Evolutionary conservation across 2,329 filamentous ascomycete species (phyloP), one percentile per base, ranked within the genome.

Genomic region (Thelonectria olida): DNA sequence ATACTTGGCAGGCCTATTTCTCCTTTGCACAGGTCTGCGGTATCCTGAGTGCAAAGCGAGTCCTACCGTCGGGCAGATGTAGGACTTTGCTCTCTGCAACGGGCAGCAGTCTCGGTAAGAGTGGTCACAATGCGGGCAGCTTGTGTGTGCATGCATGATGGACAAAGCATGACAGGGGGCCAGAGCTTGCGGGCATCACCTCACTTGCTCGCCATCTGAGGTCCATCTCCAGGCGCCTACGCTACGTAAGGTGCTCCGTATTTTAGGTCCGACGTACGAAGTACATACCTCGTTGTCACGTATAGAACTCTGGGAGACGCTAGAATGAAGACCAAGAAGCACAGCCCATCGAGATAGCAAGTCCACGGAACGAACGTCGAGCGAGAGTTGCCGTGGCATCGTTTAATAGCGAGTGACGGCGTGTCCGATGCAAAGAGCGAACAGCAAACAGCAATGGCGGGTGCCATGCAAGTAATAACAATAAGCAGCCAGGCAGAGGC

Each of bases 101-200:
- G 9, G 38, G 22, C 23, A 51, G 17, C 25, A 8, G 49, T 31
- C 36, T 31, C 17, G 39, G 10, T 45, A 17, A 45, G 39, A 39
- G 34, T 54, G 49, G 25, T 31, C 49, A 41, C 34, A 22, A 38
- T n/a, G 34, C 22, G 25, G 19, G 22, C 28, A 25, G 25, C 49
- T 41, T 65, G 66, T 67, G 62, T 63, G 48, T 64, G 68, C 68
- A 71, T 69, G 66, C 62, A 69, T 67, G 63, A 63, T 39, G 54
- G 61, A 61, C 63, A 58, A 64, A 58, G 60, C 59, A 36, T 42
- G 45, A 12, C 50, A 50, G 59, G 49, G 49, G 41, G 47, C 58
- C 51, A 61, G 64, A 71, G 67, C 67, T 71, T 71, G 68, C 61
- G 63, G 58, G 67, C 66, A 58, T 66, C 66, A 63, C 59, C 62